phyloP scores from a whole-genome alignment of 805 yeast genomes.

The Yarrowia yakushimensis region DNA sequence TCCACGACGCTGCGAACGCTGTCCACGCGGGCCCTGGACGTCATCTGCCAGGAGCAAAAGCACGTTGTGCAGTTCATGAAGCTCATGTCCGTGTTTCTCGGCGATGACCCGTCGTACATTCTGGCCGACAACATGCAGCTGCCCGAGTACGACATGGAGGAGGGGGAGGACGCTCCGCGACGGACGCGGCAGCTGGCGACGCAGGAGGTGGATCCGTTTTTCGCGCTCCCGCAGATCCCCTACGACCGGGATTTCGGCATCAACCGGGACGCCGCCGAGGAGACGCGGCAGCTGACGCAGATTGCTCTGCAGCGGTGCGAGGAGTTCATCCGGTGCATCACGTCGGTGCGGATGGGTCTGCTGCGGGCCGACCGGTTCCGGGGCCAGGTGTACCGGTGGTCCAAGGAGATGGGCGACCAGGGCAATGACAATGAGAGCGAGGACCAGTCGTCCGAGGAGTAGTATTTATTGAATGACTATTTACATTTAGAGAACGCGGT shows the following conservation, averaged over 20 bases:
- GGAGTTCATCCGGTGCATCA: constrained; percentile 78
- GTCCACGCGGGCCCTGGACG: constrained; percentile 68
- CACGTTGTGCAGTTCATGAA: constrained; percentile 68
- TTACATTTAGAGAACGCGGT: neutral
- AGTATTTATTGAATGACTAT: neutral
- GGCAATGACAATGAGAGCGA: constrained; percentile 44
- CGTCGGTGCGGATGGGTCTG: constrained; percentile 69
- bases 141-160: constrained; percentile 50
- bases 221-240: constrained; percentile 54
- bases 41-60: constrained; percentile 77
- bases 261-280: constrained; percentile 58
- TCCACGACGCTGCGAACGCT: constrained; percentile 53
- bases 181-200: constrained; percentile 34
- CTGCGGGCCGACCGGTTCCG: constrained; percentile 75
- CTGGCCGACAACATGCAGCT: constrained; percentile 62
- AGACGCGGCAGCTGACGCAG: constrained; percentile 68
- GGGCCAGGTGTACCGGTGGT: constrained; percentile 72
- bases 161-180: constrained; percentile 27
- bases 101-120: constrained; percentile 75
- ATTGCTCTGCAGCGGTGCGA: constrained; percentile 78
- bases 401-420: constrained; percentile 74
- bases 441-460: constrained; percentile 37
- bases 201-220: constrained; percentile 56
- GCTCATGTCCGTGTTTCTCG: constrained; percentile 73
- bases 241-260: constrained; percentile 51